Evolutionary conservation across 768 basidiomycete genomes (phyloP), one percentile per base, ranked within the genome.

Genomic region (Serendipita sp.): DNA sequence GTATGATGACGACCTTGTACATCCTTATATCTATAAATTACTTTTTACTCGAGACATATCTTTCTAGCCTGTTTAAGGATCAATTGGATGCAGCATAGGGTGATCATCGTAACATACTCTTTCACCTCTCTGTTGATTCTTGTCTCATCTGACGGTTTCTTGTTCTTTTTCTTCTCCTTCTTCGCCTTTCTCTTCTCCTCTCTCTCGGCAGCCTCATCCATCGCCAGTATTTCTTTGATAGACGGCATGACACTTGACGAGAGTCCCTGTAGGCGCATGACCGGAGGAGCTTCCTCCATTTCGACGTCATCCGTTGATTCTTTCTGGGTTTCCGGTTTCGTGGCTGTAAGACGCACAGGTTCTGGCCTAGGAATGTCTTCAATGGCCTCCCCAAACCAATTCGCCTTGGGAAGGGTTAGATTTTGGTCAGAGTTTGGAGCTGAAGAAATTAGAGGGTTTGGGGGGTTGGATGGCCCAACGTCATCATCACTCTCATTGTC

Each of bases 161-260:
- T 75, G 23, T 64, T 64, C 69, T 81, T 83, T 68, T 83, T 83
- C 73, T 89, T 88, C 64, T 89, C 87, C 72, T 90, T 92, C 64
- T 81, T 78, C 67, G 86, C 84, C 67, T 78, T 81, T 67, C 85
- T 78, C 71, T 90, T 89, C 64, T 85, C 81, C 13, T 78, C 77
- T 65, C 80, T 80, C 66, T 80, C 82, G 3, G 79, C 81, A 15
- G 81, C 85, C 44, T 82, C 77, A 66, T 92, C 88, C 77, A 87
- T 81, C 3, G 84, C 86, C 44, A 97, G 75, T 66, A 96, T 79
- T 33, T 90, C 87, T 62, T 82, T 81, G 72, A 95, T 88, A 15
- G 89, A 91, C 37, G 90, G 88, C 16, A 94, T 69, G 4, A 83
- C 80, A 27, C 90, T 91, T n/a, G 88, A 86, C 62, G 80, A 77